Evolutionary conservation across 208 protist species (phyloP).

Genomic region (Wallacemonas sp.): DNA sequence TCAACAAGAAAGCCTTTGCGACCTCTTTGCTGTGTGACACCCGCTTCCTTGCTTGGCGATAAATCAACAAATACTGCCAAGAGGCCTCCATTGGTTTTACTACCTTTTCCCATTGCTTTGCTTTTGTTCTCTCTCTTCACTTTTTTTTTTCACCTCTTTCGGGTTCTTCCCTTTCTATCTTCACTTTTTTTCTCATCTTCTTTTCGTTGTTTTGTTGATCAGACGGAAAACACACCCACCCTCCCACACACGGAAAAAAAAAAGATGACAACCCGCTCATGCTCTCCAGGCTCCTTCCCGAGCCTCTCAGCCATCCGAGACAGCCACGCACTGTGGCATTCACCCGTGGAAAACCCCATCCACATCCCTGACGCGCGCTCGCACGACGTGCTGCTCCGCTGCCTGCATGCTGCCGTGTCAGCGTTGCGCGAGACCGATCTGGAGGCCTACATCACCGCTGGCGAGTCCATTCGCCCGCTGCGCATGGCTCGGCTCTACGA

Average conservation of each 20-base stretch:
- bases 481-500: slow-evolving; percentile 9
- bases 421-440: neutral
- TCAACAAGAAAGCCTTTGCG: too few relatives aligned
- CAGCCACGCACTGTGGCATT: too few relatives aligned
- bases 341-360: too few relatives aligned
- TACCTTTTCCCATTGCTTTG: neutral
- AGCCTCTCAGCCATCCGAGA: too few relatives aligned
- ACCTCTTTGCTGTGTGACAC: too few relatives aligned
- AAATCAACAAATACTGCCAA: too few relatives aligned
- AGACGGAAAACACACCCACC: neutral
- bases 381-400: too few relatives aligned
- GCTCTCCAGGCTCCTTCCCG: too few relatives aligned
- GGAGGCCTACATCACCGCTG: slow-evolving; percentile 1
- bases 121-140: neutral
- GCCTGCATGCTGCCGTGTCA: neutral
- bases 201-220: neutral
- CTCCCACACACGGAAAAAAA: neutral
- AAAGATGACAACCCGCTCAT: neutral
- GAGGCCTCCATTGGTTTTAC: neutral
- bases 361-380: too few relatives aligned
- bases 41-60: too few relatives aligned
- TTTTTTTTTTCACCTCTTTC: neutral
- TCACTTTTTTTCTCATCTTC: neutral
- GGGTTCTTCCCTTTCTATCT: neutral
- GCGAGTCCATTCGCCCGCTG: neutral